phyloP scores from a whole-genome alignment of 495 filamentous ascomycete genomes.

The Trichoderma erinaceum region DNA sequence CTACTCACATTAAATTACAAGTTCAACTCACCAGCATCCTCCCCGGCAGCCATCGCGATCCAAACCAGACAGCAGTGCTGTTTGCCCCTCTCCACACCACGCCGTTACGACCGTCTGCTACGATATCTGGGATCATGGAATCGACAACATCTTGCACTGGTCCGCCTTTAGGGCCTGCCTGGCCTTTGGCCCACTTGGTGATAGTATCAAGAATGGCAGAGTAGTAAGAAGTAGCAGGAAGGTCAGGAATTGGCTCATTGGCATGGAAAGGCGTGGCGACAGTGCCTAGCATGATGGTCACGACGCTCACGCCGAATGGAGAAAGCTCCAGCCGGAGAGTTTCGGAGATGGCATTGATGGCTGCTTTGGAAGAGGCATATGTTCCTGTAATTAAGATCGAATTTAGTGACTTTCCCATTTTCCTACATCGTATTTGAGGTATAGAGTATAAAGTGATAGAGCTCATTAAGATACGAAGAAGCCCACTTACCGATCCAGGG shows the following conservation, averaged over 20 bases:
- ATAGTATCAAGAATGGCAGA: constrained; percentile 16
- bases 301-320: constrained; percentile 31
- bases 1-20: not conserved
- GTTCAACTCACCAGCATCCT: not conserved
- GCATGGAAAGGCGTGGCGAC: constrained; percentile 8
- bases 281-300: constrained; percentile 19
- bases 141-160: constrained; percentile 18
- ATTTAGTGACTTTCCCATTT: not conserved
- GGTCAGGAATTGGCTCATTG: not conserved
- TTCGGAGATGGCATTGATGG: constrained; percentile 24
- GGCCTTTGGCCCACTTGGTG: constrained; percentile 15
- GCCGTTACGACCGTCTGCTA: not conserved
- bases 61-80: not conserved
- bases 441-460: not conserved
- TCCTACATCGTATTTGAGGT: not conserved
- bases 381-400: constrained; percentile 17
- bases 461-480: not conserved
- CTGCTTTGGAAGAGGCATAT: constrained; percentile 30
- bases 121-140: constrained; percentile 19
- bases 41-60: not conserved
- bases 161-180: constrained; percentile 19
- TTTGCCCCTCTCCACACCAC: not conserved
- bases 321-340: constrained; percentile 31
- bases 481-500: constrained; percentile 25
- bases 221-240: constrained; percentile 22